These are phyloP conservation scores for Cocos nucifera DNA, from an alignment of 176 grass and related monocot genomes.

Conservation along the genomic window DNA sequence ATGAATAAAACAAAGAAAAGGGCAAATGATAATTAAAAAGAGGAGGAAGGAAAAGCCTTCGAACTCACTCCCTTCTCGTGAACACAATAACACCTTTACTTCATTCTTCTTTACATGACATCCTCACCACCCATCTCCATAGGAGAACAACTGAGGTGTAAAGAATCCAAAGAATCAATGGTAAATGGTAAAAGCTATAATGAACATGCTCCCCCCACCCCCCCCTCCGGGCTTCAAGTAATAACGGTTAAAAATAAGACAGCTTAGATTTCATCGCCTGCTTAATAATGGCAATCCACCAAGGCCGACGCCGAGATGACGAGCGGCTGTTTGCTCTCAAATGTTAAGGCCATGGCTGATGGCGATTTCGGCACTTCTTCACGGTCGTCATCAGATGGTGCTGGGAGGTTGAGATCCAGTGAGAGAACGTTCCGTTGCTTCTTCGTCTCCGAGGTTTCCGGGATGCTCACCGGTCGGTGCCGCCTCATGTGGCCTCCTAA, in stretches of 20 bases:
- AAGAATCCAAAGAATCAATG: too few species aligned
- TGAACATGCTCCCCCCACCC: too few species aligned
- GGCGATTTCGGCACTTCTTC: not conserved
- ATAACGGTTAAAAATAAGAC: too few species aligned
- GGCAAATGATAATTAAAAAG: not conserved
- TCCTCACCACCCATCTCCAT: too few species aligned
- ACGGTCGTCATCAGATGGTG: not conserved
- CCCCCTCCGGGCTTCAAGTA: too few species aligned
- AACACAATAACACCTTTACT: not conserved
- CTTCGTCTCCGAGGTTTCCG: not conserved
- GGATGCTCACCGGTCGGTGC: slow-evolving; percentile 6
- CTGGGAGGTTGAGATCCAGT: slow-evolving; percentile 18
- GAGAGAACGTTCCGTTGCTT: not conserved
- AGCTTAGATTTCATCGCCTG: too few species aligned
- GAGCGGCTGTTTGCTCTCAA: slow-evolving; percentile 2
- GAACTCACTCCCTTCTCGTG: not conserved
- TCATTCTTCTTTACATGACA: too few species aligned
- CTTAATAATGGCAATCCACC: not conserved
- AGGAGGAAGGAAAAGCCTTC: not conserved
- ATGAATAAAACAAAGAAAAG: not conserved
- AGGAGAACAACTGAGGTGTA: too few species aligned
- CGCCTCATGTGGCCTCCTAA: slow-evolving; percentile 29
- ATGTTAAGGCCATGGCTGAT: not conserved
- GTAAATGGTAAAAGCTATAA: too few species aligned
- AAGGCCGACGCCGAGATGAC: slow-evolving; percentile 7